Base-by-base conservation (phyloP, 768 basidiomycete species). In the Clitopilus hobsonii region DNA sequence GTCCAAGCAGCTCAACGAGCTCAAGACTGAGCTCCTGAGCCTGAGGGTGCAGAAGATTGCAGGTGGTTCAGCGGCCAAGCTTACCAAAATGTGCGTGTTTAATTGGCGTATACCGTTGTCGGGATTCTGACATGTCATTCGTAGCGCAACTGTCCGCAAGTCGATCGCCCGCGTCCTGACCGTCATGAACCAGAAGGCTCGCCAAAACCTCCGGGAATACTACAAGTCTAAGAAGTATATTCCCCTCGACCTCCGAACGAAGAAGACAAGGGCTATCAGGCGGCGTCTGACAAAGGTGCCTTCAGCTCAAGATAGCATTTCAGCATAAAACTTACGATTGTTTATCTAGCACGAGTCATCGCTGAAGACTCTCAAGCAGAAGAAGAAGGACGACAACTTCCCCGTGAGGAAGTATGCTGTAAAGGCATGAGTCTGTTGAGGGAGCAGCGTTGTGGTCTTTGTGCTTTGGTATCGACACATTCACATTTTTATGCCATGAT, bases 191-290 rank as follows among this genome's bases (percentile, higher is more conserved):
- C 90, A 93, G 72, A 99, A 99, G 77, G 86, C 88, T 63, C 91
- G 96, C 63, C 89, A 94, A 79, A 94, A 94, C 76, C 85, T 97
- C 62, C 91, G 93, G 54, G 95, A 98, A 73, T 94, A 86, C 81
- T 98, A 98, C 91, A 96, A 96, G 83, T 76, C 80, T 73, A 96
- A 96, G 86, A 95, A 92, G 70, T 91, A 91, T 77, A 78, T 91
- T 61, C 97, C 97, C 60, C 93, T 98, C 62, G 97, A 99, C 81
- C 89, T 99, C 69, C 91, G 97, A 62, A 73, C 85, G 61, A 99
- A 98, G 89, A 95, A 89, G 87, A 99, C 97, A 59, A 89, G 97
- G 64, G 97, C 97, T 38, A 98, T 99, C 81, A 86, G 97, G 70
- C 83, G 95, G 76, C 85, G 94, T 70, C 74, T 99, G 76, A 94